phyloP scores from a whole-genome alignment of 768 basidiomycete species.

The Gymnopilus dilepis region DNA sequence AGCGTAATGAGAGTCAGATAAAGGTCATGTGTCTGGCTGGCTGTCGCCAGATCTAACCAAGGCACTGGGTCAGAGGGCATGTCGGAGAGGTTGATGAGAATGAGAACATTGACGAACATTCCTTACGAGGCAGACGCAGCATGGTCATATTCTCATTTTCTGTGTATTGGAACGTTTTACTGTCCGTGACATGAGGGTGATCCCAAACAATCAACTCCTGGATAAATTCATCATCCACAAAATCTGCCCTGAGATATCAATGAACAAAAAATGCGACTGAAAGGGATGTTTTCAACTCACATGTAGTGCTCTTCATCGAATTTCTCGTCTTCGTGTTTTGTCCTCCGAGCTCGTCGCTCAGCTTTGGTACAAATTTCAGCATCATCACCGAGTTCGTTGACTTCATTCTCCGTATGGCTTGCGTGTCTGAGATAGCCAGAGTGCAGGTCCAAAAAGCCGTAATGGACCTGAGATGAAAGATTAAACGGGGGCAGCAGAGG shows the following conservation, averaged over 20 bases:
- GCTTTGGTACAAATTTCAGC: constrained; percentile 58
- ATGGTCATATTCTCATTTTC: constrained; percentile 75
- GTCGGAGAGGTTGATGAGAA: neutral
- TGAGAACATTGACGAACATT: constrained; percentile 46
- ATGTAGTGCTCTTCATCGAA: constrained; percentile 88
- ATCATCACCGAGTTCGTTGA: constrained; percentile 76
- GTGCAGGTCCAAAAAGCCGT: constrained; percentile 80
- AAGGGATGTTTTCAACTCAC: constrained; percentile 53
- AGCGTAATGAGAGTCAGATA: constrained; percentile 74
- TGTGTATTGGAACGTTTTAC: constrained; percentile 55
- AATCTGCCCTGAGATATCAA: constrained; percentile 82
- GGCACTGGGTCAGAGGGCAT: constrained; percentile 3
- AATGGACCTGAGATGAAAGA: constrained; percentile 51
- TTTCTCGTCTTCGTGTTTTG: constrained; percentile 72
- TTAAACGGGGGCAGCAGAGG: constrained; percentile 43
- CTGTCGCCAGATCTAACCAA: constrained; percentile 62
- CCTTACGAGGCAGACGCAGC: constrained; percentile 60
- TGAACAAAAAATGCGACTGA: too few relatives aligned
- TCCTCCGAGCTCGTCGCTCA: constrained; percentile 59
- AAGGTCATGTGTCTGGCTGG: constrained; percentile 59
- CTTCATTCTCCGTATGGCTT: constrained; percentile 77
- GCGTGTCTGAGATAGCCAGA: constrained; percentile 79
- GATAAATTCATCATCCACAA: constrained; percentile 76
- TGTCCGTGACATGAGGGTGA: constrained; percentile 52
- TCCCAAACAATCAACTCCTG: constrained; percentile 71